Evolutionary conservation across 805 yeast species (phyloP).

Genomic region (Nakazawaea wyomingensis): DNA sequence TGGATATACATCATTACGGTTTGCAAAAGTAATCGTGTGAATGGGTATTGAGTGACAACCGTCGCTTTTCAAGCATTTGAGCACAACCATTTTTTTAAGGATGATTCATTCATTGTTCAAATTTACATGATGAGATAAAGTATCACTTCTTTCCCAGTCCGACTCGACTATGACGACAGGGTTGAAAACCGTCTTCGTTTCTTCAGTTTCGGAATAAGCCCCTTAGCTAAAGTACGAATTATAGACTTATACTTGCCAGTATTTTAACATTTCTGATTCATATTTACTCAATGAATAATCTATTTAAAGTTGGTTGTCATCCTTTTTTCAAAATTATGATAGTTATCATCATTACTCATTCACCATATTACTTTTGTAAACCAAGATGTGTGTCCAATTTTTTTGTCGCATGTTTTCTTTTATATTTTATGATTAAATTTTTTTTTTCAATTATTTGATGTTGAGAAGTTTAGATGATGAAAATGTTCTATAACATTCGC

Average conservation of each 20-base stretch:
- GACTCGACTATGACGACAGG: constrained; percentile 93
- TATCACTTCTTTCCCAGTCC: constrained; percentile 85
- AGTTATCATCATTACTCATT: constrained; percentile 13
- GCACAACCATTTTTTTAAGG: neutral
- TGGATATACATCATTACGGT: too few relatives aligned
- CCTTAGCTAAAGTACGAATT: constrained; percentile 1
- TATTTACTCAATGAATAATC: constrained; percentile 3
- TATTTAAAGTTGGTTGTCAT: neutral
- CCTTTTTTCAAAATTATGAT: constrained; percentile 5
- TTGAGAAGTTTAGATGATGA: constrained; percentile 54
- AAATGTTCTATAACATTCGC: constrained; percentile 80
- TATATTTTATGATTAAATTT: constrained; percentile 10
- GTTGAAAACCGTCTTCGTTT: constrained; percentile 46
- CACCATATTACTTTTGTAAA: neutral
- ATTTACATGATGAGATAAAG: constrained; percentile 25
- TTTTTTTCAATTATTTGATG: constrained; percentile 5
- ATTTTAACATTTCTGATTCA: constrained; percentile 58
- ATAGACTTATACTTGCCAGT: constrained; percentile 87
- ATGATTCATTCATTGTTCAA: neutral
- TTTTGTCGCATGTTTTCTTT: constrained; percentile 1
- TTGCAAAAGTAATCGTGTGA: constrained; percentile 1
- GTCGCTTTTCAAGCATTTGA: too few relatives aligned
- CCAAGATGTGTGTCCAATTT: neutral
- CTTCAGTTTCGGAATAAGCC: constrained; percentile 25
- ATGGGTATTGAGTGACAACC: too few relatives aligned